These are phyloP conservation scores for Ceratocystis variospora DNA, from an alignment of 2,329 filamentous ascomycete species.

Conservation along the genomic window DNA sequence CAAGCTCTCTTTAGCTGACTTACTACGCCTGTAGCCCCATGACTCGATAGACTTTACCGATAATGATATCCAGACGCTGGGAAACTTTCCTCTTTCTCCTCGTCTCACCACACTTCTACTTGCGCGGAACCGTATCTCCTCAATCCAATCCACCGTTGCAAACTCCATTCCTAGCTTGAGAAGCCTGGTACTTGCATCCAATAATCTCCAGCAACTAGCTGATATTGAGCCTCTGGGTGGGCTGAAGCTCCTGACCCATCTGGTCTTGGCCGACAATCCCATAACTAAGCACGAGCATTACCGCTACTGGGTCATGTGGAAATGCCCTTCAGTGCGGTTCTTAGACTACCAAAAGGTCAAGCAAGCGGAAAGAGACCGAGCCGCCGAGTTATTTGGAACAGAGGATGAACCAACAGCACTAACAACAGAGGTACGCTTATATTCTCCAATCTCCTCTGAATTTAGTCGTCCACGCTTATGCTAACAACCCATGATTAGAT, in stretches of 20 bases:
- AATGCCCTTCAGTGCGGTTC: conserved; percentile 71
- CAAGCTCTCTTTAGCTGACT: conserved; percentile 2
- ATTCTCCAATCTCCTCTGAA: neutral
- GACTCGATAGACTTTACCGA: conserved; percentile 97
- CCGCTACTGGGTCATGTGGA: conserved; percentile 81
- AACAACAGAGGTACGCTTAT: conserved; percentile 48
- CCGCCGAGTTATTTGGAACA: conserved; percentile 72
- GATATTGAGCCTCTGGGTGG: conserved; percentile 69
- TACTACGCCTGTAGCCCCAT: conserved; percentile 50
- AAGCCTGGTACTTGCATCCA: conserved; percentile 70
- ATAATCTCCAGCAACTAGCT: conserved; percentile 68
- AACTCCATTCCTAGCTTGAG: conserved; percentile 67
- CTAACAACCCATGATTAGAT: conserved; percentile 39
- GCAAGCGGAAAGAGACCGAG: conserved; percentile 63
- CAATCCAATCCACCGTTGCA: conserved; percentile 62
- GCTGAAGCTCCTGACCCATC: conserved; percentile 59
- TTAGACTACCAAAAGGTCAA: conserved; percentile 89
- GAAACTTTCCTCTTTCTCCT: conserved; percentile 84
- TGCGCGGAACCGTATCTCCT: conserved; percentile 73
- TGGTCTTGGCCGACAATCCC: conserved; percentile 76
- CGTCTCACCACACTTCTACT: conserved; percentile 78
- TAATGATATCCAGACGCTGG: conserved; percentile 82
- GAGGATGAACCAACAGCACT: conserved; percentile 62
- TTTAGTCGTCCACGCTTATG: neutral
- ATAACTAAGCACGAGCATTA: conserved; percentile 74